These are phyloP conservation scores for Irpex sp. DNA, from an alignment of 1,284 basidiomycete genomes.

Conservation along the genomic window DNA sequence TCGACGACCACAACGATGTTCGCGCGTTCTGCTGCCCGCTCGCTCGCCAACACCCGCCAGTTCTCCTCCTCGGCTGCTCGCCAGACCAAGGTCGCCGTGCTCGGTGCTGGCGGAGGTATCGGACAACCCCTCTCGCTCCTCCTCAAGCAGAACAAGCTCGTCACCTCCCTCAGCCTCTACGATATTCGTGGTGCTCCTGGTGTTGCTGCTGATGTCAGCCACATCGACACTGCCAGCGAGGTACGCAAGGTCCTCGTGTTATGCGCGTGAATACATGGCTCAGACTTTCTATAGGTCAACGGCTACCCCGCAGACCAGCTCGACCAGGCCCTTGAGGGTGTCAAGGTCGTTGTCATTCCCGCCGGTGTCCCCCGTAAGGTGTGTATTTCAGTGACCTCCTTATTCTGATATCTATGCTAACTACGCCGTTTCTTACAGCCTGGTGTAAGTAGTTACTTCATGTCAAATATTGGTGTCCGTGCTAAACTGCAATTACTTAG, in stretches of 20 bases:
- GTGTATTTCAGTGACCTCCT: conserved; percentile 23
- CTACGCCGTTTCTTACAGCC: conserved; percentile 44
- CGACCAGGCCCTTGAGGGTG: conserved; percentile 82
- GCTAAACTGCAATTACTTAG: conserved; percentile 37
- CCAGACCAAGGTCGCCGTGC: conserved; percentile 83
- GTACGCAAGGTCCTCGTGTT: conserved; percentile 36
- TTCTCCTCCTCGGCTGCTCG: conserved; percentile 79
- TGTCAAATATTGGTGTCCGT: conserved; percentile 16
- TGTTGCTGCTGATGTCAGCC: conserved; percentile 91
- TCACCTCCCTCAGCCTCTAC: conserved; percentile 77
- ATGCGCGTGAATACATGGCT: background rate
- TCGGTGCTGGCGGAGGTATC: conserved; percentile 92
- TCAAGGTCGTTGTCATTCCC: conserved; percentile 93
- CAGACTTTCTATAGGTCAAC: conserved; percentile 48
- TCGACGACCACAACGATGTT: conserved; percentile 42
- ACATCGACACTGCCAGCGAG: conserved; percentile 88
- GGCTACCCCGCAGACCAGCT: conserved; percentile 85
- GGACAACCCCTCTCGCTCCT: conserved; percentile 89
- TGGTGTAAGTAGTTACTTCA: conserved; percentile 51
- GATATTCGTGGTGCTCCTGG: conserved; percentile 92
- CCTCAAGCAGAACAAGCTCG: conserved; percentile 83
- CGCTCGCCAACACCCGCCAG: conserved; percentile 48
- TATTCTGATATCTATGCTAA: conserved; percentile 15
- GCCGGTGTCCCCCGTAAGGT: conserved; percentile 97
- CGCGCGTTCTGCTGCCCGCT: conserved; percentile 50